phyloP scores from a whole-genome alignment of 768 basidiomycete species.

The Leccinum pellstonianum region DNA sequence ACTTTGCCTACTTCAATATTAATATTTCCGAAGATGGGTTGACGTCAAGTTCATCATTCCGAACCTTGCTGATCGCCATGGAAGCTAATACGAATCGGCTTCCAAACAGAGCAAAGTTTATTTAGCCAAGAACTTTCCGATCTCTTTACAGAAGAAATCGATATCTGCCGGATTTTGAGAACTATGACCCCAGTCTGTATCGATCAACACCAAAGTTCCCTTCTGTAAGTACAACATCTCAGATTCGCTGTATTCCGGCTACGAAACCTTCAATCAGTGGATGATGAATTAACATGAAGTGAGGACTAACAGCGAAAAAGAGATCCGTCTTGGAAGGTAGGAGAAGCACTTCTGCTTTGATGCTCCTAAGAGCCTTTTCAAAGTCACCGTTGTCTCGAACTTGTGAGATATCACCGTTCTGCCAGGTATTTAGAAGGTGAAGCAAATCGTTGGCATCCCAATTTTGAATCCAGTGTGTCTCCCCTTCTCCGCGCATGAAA shows the following conservation, averaged over 20 bases:
- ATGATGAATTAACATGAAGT: neutral
- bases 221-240: constrained; percentile 43
- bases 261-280: neutral
- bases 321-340: constrained; percentile 59
- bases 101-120: neutral
- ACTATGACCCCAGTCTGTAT: constrained; percentile 33
- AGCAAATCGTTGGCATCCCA: constrained; percentile 60
- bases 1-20: neutral
- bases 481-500: constrained; percentile 51
- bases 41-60: neutral
- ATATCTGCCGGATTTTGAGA: constrained; percentile 8
- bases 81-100: neutral
- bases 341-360: constrained; percentile 52
- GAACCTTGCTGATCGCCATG: neutral
- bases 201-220: constrained; percentile 42
- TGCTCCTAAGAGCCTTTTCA: constrained; percentile 37
- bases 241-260: constrained; percentile 54
- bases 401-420: constrained; percentile 46
- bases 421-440: constrained; percentile 50
- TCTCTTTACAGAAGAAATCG: constrained; percentile 10
- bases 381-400: constrained; percentile 45
- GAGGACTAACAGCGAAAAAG: constrained; percentile 46
- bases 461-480: constrained; percentile 37
- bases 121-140: constrained; percentile 14
- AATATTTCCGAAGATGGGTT: neutral